A percentile compares a stretch with the other conserved stretches of the same genome.
phyloP scores from a whole-genome alignment of 2,329 filamentous ascomycete genomes.

The Orbilia brochopaga region DNA sequence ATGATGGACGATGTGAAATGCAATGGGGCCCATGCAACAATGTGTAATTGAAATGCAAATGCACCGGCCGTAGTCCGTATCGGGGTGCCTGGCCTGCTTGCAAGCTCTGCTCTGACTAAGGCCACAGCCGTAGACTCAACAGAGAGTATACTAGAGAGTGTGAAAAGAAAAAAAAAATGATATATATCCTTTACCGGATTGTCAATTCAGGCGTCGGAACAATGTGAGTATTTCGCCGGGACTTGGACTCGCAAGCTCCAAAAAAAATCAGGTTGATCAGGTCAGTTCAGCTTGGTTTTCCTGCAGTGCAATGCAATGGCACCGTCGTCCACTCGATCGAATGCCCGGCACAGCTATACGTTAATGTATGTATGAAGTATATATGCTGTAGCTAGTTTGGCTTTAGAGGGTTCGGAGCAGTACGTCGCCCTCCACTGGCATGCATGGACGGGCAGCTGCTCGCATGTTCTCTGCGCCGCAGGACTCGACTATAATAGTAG shows the following conservation, averaged over 20 bases:
- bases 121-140: too few species aligned
- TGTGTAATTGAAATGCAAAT: too few species aligned
- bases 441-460: constrained; percentile 1
- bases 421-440: not conserved
- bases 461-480: not conserved
- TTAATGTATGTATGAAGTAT: not conserved
- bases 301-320: not conserved
- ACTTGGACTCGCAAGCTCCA: not conserved
- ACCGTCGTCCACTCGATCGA: not conserved
- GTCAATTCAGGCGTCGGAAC: not conserved
- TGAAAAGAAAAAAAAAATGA: too few species aligned
- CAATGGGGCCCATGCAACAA: too few species aligned
- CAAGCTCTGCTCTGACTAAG: too few species aligned
- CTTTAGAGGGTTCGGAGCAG: not conserved
- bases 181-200: not conserved
- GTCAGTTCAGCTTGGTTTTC: constrained; percentile 3
- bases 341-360: too few species aligned
- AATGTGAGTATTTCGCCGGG: too few species aligned
- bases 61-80: too few species aligned
- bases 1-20: too few species aligned
- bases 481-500: not conserved
- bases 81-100: too few species aligned
- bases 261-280: constrained; percentile 19
- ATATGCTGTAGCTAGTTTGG: not conserved
- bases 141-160: too few species aligned